phyloP scores from a whole-genome alignment of 495 filamentous ascomycete species.

The Penicillium silybi region DNA sequence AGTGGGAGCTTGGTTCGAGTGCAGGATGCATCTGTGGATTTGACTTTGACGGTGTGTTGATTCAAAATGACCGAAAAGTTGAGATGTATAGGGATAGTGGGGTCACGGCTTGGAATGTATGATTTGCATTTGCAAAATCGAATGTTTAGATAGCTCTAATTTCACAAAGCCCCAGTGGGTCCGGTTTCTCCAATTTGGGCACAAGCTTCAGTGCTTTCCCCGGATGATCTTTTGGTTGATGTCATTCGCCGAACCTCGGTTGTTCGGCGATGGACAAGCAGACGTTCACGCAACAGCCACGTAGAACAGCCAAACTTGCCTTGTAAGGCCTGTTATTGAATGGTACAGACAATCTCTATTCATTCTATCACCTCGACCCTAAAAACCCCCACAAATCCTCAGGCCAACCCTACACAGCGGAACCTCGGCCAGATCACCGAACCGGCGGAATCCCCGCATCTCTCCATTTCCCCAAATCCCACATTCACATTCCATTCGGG shows the following conservation, averaged over 20 bases:
- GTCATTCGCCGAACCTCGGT: conserved; percentile 10
- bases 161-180: neutral
- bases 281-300: neutral
- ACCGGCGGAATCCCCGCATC: conserved; percentile 16
- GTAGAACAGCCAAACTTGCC: neutral
- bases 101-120: neutral
- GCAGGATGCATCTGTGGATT: conserved; percentile 28
- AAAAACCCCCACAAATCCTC: neutral
- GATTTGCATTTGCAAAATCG: neutral
- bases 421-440: conserved; percentile 24
- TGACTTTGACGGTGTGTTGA: conserved; percentile 35
- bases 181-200: neutral
- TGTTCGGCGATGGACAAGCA: neutral
- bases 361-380: neutral
- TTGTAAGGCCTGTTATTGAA: neutral
- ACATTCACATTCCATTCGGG: conserved; percentile 6
- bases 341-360: neutral
- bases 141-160: neutral
- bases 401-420: neutral
- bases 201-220: neutral
- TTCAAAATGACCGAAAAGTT: neutral
- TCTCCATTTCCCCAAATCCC: conserved; percentile 28
- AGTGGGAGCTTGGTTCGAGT: conserved; percentile 47
- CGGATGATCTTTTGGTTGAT: neutral
- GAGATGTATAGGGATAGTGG: neutral